A percentile compares a stretch with the other conserved stretches of the same genome.
phyloP scores from a whole-genome alignment of 805 yeast species.

The Sugiyamaella qingdaonensis region DNA sequence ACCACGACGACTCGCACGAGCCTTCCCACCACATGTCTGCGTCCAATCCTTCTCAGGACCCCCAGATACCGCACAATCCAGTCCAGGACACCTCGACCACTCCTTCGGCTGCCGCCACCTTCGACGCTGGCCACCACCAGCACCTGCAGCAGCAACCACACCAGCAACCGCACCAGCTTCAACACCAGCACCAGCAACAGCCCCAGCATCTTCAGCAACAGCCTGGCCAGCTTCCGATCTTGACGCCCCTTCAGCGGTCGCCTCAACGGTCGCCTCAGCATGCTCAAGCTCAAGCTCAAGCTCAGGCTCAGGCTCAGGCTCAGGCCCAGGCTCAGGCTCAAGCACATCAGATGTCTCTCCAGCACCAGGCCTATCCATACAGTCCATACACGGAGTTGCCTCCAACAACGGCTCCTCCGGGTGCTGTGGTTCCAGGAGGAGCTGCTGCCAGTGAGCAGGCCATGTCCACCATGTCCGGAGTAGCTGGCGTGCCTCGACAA shows the following conservation, averaged over 20 bases:
- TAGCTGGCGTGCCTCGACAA: background rate
- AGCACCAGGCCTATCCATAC: background rate
- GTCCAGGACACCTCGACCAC: background rate
- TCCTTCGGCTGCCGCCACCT: background rate
- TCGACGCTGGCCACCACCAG: background rate
- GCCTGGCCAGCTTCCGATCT: background rate
- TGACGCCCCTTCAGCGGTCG: conserved; percentile 7
- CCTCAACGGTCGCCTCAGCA: conserved; percentile 10
- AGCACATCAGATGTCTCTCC: background rate
- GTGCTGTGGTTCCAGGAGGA: background rate
- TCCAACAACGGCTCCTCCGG: background rate
- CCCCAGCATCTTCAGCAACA: conserved; percentile 7
- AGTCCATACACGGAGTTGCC: background rate
- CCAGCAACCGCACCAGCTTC: conserved; percentile 7
- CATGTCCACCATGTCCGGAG: too few species aligned
- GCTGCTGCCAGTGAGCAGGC: background rate
- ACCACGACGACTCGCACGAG: background rate
- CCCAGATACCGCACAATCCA: background rate
- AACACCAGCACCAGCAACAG: conserved; percentile 8
- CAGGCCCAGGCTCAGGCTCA: background rate
- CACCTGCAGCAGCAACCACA: conserved; percentile 5
- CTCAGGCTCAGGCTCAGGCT: background rate
- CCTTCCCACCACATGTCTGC: background rate
- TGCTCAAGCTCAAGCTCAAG: background rate
- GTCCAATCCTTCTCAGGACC: conserved; percentile 5